These are phyloP conservation scores for Rhizophagus prolifer DNA, from an alignment of 192 early-diverging fungal species.

Conservation along the genomic window DNA sequence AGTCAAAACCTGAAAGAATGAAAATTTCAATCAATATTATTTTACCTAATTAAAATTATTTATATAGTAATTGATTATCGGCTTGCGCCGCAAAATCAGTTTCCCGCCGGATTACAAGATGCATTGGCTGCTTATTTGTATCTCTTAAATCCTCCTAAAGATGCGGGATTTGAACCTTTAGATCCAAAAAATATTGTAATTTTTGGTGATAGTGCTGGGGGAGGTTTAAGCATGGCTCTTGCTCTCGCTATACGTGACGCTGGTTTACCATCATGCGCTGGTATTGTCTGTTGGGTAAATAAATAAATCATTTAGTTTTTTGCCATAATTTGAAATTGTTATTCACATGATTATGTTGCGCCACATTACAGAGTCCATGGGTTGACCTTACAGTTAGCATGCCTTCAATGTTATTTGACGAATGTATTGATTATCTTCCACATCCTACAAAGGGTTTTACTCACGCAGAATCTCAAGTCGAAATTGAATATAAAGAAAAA, in stretches of 20 bases:
- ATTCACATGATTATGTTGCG: background rate
- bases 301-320: background rate
- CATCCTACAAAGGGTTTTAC: constrained; percentile 22
- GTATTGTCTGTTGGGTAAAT: constrained; percentile 42
- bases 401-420: constrained; percentile 35
- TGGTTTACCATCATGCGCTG: constrained; percentile 55
- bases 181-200: constrained; percentile 59
- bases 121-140: constrained; percentile 72
- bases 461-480: constrained; percentile 28
- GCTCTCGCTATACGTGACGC: constrained; percentile 59
- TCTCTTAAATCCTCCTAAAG: constrained; percentile 53
- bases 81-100: constrained; percentile 75
- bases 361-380: constrained; percentile 26
- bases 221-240: constrained; percentile 55
- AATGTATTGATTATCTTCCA: constrained; percentile 45
- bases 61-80: constrained; percentile 68
- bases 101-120: constrained; percentile 82
- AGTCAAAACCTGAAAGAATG: background rate
- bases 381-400: constrained; percentile 50
- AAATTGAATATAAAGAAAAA: constrained; percentile 35
- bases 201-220: constrained; percentile 71
- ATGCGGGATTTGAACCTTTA: constrained; percentile 45
- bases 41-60: background rate
- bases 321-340: background rate
- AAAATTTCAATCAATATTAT: background rate